A percentile compares a stretch with the other conserved stretches of the same genome.
These are phyloP conservation scores for Tephrocybe sp. DNA, from an alignment of 768 basidiomycete genomes.

Conservation along the genomic window DNA sequence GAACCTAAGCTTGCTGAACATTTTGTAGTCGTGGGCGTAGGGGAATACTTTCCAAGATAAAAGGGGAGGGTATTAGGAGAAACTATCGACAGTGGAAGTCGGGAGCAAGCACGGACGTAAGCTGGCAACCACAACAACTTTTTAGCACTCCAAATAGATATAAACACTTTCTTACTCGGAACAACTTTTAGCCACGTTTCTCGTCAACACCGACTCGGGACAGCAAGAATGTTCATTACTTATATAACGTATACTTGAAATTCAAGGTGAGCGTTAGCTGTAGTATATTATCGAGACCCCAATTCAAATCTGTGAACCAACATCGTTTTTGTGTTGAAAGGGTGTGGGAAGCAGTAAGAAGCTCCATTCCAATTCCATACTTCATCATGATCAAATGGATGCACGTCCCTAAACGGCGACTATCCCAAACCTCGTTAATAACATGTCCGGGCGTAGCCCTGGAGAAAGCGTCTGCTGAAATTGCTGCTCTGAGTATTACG, in stretches of 20 bases:
- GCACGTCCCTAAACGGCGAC: too few relatives aligned
- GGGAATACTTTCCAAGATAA: conserved; percentile 5
- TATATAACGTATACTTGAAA: neutral
- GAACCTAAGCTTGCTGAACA: conserved; percentile 52
- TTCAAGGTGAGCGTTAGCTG: too few relatives aligned
- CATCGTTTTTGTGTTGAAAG: too few relatives aligned
- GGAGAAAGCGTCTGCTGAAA: too few relatives aligned
- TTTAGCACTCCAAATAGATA: conserved; percentile 30
- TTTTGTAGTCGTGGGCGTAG: conserved; percentile 30
- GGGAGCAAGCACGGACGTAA: conserved; percentile 1
- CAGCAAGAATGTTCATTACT: neutral
- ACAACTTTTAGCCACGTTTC: conserved; percentile 3
- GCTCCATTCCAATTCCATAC: too few relatives aligned
- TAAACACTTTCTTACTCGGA: conserved; percentile 19
- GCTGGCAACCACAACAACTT: conserved; percentile 8
- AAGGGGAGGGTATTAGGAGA: conserved; percentile 21
- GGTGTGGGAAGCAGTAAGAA: too few relatives aligned
- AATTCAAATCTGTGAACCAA: too few relatives aligned
- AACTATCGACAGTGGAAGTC: conserved; percentile 18
- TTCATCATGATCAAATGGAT: too few relatives aligned
- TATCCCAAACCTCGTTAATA: too few relatives aligned
- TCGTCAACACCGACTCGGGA: neutral
- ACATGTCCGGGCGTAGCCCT: too few relatives aligned
- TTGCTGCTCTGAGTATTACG: too few relatives aligned
- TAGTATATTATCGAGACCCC: too few relatives aligned